Conservation (phyloP, 2,329 filamentous ascomycete species). For the Fusarium sp. region DNA sequence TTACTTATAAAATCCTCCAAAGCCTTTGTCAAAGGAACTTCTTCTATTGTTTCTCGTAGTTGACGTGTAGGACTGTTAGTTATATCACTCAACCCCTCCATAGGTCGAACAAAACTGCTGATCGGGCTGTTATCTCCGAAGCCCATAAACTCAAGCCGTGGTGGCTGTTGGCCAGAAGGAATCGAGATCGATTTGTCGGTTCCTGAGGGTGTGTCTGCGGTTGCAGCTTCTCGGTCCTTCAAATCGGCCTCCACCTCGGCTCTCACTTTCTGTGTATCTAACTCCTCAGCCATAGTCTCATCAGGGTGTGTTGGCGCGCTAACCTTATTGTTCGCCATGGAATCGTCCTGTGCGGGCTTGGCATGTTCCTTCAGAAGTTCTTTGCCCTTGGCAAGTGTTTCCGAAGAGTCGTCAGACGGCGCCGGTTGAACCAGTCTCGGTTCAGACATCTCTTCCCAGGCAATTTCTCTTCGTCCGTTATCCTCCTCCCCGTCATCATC, state of each 20-base stretch:
- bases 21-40: slow-evolving; percentile 1
- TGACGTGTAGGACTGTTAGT: slow-evolving; percentile 37
- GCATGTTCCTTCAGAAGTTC: slow-evolving; percentile 40
- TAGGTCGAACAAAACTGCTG: slow-evolving; percentile 41
- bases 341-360: slow-evolving; percentile 20
- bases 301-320: slow-evolving; percentile 39
- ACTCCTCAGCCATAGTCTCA: slow-evolving; percentile 42
- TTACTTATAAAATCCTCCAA: slow-evolving; percentile 1
- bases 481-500: slow-evolving; percentile 68
- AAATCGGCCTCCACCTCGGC: slow-evolving; percentile 41
- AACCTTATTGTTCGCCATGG: slow-evolving; percentile 43
- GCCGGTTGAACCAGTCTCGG: slow-evolving; percentile 69
- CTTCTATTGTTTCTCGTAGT: slow-evolving; percentile 30
- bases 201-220: slow-evolving; percentile 19
- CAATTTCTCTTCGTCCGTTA: slow-evolving; percentile 70
- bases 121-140: slow-evolving; percentile 39
- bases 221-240: slow-evolving; percentile 31
- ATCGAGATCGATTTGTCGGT: slow-evolving; percentile 45
- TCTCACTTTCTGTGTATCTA: slow-evolving; percentile 49
- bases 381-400: slow-evolving; percentile 40
- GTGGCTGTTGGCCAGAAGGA: slow-evolving; percentile 46
- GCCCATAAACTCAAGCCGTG: slow-evolving; percentile 35
- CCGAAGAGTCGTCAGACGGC: slow-evolving; percentile 45
- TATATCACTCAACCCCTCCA: slow-evolving; percentile 32
- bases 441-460: slow-evolving; percentile 73